phyloP scores from a whole-genome alignment of 1,284 basidiomycete genomes.

The Ceratorhiza oryzae-sativae region DNA sequence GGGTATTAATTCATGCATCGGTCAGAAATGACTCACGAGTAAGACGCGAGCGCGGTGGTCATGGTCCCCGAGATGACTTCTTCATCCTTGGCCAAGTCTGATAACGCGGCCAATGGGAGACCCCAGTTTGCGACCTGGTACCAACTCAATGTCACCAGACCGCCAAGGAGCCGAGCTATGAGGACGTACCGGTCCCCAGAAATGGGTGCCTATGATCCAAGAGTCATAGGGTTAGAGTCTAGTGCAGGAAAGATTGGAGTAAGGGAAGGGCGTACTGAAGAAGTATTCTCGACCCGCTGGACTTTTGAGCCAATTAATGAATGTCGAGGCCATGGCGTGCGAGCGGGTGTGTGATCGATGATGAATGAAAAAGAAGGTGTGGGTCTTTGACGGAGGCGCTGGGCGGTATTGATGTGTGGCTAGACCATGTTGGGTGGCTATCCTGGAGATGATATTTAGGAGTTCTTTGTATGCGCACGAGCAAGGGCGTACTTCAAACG shows the following conservation, averaged over 20 bases:
- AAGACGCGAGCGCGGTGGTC: slow-evolving; percentile 86
- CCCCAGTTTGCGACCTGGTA: slow-evolving; percentile 94
- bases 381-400: not conserved
- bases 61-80: slow-evolving; percentile 95
- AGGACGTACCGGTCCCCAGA: slow-evolving; percentile 88
- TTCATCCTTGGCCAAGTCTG: slow-evolving; percentile 90
- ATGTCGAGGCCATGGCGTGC: slow-evolving; percentile 72
- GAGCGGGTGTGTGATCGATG: not conserved
- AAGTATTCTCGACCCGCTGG: slow-evolving; percentile 92
- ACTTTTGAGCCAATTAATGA: slow-evolving; percentile 85
- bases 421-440: no score
- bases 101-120: slow-evolving; percentile 87
- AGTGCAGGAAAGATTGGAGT: not conserved
- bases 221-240: slow-evolving; percentile 36
- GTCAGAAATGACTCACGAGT: slow-evolving; percentile 76
- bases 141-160: not conserved
- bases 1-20: not conserved
- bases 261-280: slow-evolving; percentile 71
- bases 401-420: not conserved
- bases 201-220: slow-evolving; percentile 78
- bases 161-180: not conserved
- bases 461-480: no score
- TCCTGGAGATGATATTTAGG: no score
- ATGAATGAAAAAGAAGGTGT: slow-evolving; percentile 24
- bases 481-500: no score